A percentile compares a stretch with the other conserved stretches of the same genome.
These are phyloP conservation scores for Kalaharituber pfeilii DNA, from an alignment of 2,329 filamentous ascomycete genomes.

Conservation along the genomic window DNA sequence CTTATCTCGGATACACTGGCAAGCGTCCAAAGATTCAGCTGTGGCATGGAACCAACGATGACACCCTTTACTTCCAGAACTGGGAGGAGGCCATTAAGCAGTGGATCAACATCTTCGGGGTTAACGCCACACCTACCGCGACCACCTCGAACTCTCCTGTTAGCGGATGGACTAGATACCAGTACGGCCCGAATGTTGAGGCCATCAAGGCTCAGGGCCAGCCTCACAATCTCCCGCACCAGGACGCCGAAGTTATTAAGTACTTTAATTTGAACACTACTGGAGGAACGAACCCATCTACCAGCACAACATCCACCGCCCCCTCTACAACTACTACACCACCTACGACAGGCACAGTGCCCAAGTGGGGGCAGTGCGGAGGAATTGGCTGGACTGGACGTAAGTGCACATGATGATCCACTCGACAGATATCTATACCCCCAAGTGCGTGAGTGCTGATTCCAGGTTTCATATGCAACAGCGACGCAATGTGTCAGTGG, in stretches of 20 bases:
- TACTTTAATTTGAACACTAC: not conserved
- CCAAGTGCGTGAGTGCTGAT: not conserved
- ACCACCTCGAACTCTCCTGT: constrained; percentile 11
- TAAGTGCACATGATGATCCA: not conserved
- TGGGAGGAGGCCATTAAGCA: constrained; percentile 42
- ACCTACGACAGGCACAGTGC: constrained; percentile 2
- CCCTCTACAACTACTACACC: constrained; percentile 4
- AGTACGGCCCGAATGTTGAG: constrained; percentile 17
- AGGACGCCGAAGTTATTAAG: constrained; percentile 5
- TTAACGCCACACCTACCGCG: constrained; percentile 19
- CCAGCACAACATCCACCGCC: not conserved
- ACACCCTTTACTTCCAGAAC: constrained; percentile 36
- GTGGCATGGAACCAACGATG: constrained; percentile 39
- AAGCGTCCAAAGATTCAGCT: constrained; percentile 39
- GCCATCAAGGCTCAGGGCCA: constrained; percentile 10
- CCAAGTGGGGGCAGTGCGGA: constrained; percentile 13
- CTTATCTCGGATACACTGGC: constrained; percentile 37
- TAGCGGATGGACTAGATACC: constrained; percentile 17
- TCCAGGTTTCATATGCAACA: no score
- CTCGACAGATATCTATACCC: not conserved
- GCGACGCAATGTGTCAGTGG: constrained; percentile 9
- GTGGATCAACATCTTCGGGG: constrained; percentile 36
- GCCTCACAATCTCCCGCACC: constrained; percentile 4
- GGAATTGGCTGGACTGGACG: constrained; percentile 16
- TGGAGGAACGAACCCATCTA: not conserved